Conservation (phyloP, 805 yeast species). For the Starmerella bombi region DNA sequence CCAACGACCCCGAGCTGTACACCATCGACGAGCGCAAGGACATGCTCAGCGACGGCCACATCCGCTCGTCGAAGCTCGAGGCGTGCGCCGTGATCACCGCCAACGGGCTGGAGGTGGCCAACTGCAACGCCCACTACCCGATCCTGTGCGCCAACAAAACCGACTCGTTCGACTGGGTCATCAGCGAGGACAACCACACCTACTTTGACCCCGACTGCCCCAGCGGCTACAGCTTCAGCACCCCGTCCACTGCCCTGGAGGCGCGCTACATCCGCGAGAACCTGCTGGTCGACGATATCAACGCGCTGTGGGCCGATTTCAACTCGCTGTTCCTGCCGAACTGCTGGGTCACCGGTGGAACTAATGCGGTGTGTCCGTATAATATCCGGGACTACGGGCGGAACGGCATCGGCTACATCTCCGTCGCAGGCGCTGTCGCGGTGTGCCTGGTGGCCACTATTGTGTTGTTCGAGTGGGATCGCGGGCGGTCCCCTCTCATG, state of each 20-base stretch:
- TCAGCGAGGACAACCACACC: slow-evolving; percentile 27
- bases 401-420: slow-evolving; percentile 48
- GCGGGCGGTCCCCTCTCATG: slow-evolving; percentile 47
- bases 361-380: slow-evolving; percentile 68
- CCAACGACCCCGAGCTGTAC: slow-evolving; percentile 36
- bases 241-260: slow-evolving; percentile 41
- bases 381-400: slow-evolving; percentile 39
- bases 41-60: slow-evolving; percentile 12
- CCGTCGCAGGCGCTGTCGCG: slow-evolving; percentile 54
- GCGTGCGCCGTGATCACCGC: slow-evolving; percentile 35
- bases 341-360: slow-evolving; percentile 83
- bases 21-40: slow-evolving; percentile 13
- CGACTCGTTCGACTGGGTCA: slow-evolving; percentile 30
- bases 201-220: slow-evolving; percentile 31
- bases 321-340: slow-evolving; percentile 59
- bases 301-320: slow-evolving; percentile 62
- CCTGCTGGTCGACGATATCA: not conserved
- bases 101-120: slow-evolving; percentile 49
- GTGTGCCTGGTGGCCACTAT: slow-evolving; percentile 40
- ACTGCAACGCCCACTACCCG: slow-evolving; percentile 45
- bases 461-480: slow-evolving; percentile 35
- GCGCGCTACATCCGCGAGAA: slow-evolving; percentile 25
- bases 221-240: slow-evolving; percentile 27
- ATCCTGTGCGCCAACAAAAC: slow-evolving; percentile 43
- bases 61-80: slow-evolving; percentile 13